These are phyloP conservation scores for Pseudogymnoascus sp. DNA, from an alignment of 2,329 filamentous ascomycete species.

Conservation along the genomic window DNA sequence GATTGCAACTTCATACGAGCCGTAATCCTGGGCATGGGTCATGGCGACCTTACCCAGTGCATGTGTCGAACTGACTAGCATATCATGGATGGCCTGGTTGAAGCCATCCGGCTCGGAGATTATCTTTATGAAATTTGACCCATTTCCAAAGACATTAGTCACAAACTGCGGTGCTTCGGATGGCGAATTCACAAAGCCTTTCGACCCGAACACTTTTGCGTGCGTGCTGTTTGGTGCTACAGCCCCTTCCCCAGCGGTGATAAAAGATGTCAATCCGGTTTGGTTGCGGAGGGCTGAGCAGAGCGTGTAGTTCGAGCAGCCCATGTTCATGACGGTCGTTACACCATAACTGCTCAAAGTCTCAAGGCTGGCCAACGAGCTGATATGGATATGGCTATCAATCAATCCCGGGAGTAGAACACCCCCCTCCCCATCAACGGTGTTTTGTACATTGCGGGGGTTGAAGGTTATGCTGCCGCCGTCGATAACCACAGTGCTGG, in stretches of 20 bases:
- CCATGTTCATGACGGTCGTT: slow-evolving; percentile 25
- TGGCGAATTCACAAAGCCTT: background rate
- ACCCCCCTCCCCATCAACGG: slow-evolving; percentile 21
- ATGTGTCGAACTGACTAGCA: slow-evolving; percentile 16
- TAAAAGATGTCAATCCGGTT: slow-evolving; percentile 9
- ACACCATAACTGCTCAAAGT: slow-evolving; percentile 23
- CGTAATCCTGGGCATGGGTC: slow-evolving; percentile 17
- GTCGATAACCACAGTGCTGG: slow-evolving; percentile 10
- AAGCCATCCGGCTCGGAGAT: slow-evolving; percentile 3
- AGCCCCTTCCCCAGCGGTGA: slow-evolving; percentile 6
- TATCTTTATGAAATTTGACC: slow-evolving; percentile 9
- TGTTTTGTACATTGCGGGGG: background rate
- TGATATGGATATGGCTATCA: slow-evolving; percentile 24
- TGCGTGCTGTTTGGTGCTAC: slow-evolving; percentile 10
- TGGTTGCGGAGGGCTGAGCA: slow-evolving; percentile 9
- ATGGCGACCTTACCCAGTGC: slow-evolving; percentile 15
- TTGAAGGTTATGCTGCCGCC: slow-evolving; percentile 7
- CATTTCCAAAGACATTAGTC: slow-evolving; percentile 11
- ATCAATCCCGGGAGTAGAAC: slow-evolving; percentile 27
- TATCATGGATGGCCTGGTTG: slow-evolving; percentile 18
- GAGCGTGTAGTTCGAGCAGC: slow-evolving; percentile 18
- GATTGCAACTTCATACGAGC: slow-evolving; percentile 17
- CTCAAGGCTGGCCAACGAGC: slow-evolving; percentile 17
- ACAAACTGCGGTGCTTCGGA: slow-evolving; percentile 8
- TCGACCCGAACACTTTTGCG: background rate